phyloP scores from a whole-genome alignment of 1,284 basidiomycete species.

The Puccinia hordei region DNA sequence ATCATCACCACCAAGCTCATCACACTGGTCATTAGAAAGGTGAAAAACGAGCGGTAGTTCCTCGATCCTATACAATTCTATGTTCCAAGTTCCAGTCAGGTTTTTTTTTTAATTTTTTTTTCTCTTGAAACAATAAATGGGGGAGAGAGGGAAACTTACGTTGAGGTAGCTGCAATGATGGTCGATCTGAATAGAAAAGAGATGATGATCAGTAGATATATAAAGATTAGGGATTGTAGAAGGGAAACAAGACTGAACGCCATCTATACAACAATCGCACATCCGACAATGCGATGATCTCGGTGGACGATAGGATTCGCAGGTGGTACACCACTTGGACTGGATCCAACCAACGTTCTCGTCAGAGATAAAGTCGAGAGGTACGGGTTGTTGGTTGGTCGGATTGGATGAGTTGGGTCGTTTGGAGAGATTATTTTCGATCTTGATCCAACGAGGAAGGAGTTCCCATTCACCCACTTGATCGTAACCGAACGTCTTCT shows the following conservation, averaged over 20 bases:
- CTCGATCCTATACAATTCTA: constrained; percentile 58
- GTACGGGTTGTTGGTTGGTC: background rate
- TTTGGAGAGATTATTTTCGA: background rate
- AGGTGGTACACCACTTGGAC: constrained; percentile 59
- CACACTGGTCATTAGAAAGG: constrained; percentile 53
- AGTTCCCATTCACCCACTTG: constrained; percentile 34
- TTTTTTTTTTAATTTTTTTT: too few species aligned
- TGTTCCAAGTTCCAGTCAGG: background rate
- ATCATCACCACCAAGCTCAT: constrained; percentile 32
- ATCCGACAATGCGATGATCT: constrained; percentile 58
- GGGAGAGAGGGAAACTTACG: constrained; percentile 13
- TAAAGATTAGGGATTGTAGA: background rate
- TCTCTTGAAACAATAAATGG: background rate
- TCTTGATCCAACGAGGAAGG: constrained; percentile 35
- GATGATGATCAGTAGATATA: background rate
- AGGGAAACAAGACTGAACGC: constrained; percentile 52
- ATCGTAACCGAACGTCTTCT: constrained; percentile 51
- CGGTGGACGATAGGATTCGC: constrained; percentile 58
- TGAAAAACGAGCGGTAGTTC: constrained; percentile 59
- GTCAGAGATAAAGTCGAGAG: background rate
- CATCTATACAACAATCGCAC: constrained; percentile 59
- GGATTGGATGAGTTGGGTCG: background rate
- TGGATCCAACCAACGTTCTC: constrained; percentile 35
- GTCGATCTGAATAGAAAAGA: constrained; percentile 52
- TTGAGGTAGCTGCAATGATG: constrained; percentile 60